These are phyloP conservation scores for Nicotiana undulata DNA, from an alignment of 257 asterid species.

Conservation along the genomic window DNA sequence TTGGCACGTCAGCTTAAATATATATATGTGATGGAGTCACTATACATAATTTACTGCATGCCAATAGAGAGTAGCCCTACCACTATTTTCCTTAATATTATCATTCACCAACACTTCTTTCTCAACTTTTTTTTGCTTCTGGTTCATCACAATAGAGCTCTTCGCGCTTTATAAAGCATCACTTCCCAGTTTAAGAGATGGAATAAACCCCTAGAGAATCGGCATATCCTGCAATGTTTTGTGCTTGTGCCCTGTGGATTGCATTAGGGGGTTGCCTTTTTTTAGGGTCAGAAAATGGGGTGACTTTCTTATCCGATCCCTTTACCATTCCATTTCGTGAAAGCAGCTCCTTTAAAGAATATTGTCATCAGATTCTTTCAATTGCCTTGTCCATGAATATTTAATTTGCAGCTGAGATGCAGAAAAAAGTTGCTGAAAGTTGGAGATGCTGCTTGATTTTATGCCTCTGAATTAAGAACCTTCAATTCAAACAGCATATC, in stretches of 20 bases:
- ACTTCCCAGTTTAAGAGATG: neutral
- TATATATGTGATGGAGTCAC: neutral
- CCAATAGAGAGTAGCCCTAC: conserved; percentile 42
- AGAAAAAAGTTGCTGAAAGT: neutral
- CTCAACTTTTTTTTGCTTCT: neutral
- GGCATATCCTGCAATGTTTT: conserved; percentile 28
- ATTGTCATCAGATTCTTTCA: neutral
- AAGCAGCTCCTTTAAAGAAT: neutral
- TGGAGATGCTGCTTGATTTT: neutral
- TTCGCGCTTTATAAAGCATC: neutral
- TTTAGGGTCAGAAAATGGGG: neutral
- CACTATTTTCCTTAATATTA: conserved; percentile 21
- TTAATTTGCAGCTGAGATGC: neutral
- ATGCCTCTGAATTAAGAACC: neutral
- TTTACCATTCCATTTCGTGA: neutral
- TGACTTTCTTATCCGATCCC: conserved; percentile 10
- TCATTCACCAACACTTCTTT: neutral
- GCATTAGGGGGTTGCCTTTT: neutral
- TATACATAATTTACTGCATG: conserved; percentile 16
- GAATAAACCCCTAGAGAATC: conserved; percentile 28
- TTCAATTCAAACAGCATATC: neutral
- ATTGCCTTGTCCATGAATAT: conserved; percentile 7
- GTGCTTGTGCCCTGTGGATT: neutral
- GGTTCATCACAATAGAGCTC: neutral
- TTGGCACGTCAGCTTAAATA: conserved; percentile 31